Conservation (phyloP, 805 yeast genomes). For the Hanseniaspora vineae region DNA sequence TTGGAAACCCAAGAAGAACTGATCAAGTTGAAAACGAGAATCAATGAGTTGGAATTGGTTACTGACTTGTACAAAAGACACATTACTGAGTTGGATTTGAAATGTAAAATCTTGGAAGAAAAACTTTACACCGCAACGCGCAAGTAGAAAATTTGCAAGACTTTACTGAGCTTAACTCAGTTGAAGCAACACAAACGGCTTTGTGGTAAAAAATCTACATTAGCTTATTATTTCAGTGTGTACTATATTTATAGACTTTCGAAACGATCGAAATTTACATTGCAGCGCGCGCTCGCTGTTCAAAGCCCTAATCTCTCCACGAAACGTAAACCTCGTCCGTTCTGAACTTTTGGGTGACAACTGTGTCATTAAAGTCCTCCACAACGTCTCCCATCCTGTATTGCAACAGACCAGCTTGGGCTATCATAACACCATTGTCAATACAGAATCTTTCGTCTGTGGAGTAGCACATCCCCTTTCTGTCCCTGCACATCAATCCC, state of each 20-base stretch:
- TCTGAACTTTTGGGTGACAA: conserved; percentile 85
- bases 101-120: conserved; percentile 16
- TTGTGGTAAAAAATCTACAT: too few relatives aligned
- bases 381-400: conserved; percentile 66
- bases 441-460: conserved; percentile 96
- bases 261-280: too few relatives aligned
- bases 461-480: conserved; percentile 78
- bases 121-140: conserved; percentile 2
- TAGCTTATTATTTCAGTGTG: too few relatives aligned
- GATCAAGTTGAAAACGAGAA: conserved; percentile 51
- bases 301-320: conserved; percentile 74
- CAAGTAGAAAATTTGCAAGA: not conserved
- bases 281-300: too few relatives aligned
- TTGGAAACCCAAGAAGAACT: conserved; percentile 22
- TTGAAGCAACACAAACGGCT: too few relatives aligned
- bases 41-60: conserved; percentile 79
- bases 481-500: conserved; percentile 83
- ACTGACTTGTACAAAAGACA: conserved; percentile 79
- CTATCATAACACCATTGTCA: conserved; percentile 97
- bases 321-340: conserved; percentile 86
- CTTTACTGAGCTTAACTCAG: too few relatives aligned
- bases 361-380: conserved; percentile 48
- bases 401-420: conserved; percentile 88
- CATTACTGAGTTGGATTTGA: conserved; percentile 61
- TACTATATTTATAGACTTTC: too few relatives aligned